Conservation (phyloP, 129 eudicot genomes). For the Chrysanthemum seticuspe region DNA sequence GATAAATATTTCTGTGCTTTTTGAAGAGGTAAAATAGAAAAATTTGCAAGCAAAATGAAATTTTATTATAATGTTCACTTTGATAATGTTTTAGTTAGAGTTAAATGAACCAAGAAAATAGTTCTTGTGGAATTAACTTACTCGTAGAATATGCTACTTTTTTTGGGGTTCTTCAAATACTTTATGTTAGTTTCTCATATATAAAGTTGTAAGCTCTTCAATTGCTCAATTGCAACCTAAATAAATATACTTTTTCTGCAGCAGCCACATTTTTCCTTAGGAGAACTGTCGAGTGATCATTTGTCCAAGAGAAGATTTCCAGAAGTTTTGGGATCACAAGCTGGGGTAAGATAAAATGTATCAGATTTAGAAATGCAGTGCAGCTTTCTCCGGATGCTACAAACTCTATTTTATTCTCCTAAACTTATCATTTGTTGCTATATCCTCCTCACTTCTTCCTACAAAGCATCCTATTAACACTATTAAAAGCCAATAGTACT, state of each 20-base stretch:
- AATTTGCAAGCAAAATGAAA: too few species aligned
- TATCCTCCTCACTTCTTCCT: too few species aligned
- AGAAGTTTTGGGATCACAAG: slow-evolving; percentile 42
- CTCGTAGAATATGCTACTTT: not conserved
- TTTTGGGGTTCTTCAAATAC: slow-evolving; percentile 6
- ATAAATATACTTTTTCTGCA: slow-evolving; percentile 32
- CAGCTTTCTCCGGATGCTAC: slow-evolving; percentile 2
- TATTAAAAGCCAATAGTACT: too few species aligned
- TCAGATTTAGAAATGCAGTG: slow-evolving; percentile 9
- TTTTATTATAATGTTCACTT: too few species aligned
- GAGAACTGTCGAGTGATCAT: slow-evolving; percentile 38
- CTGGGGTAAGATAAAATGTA: slow-evolving; percentile 44
- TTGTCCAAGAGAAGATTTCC: slow-evolving; percentile 55
- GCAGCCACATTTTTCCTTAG: slow-evolving; percentile 63
- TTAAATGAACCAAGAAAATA: not conserved
- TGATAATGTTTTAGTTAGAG: too few species aligned
- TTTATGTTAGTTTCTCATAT: slow-evolving; percentile 13
- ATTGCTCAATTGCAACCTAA: slow-evolving; percentile 8
- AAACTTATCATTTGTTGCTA: not conserved
- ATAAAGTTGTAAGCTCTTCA: slow-evolving; percentile 15
- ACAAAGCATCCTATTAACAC: too few species aligned
- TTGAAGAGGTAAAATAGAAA: not conserved
- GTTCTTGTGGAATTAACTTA: not conserved
- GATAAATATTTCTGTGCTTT: slow-evolving; percentile 14
- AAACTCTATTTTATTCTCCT: not conserved